phyloP scores from a whole-genome alignment of 2,329 filamentous ascomycete species.

The Didymella glomerata region DNA sequence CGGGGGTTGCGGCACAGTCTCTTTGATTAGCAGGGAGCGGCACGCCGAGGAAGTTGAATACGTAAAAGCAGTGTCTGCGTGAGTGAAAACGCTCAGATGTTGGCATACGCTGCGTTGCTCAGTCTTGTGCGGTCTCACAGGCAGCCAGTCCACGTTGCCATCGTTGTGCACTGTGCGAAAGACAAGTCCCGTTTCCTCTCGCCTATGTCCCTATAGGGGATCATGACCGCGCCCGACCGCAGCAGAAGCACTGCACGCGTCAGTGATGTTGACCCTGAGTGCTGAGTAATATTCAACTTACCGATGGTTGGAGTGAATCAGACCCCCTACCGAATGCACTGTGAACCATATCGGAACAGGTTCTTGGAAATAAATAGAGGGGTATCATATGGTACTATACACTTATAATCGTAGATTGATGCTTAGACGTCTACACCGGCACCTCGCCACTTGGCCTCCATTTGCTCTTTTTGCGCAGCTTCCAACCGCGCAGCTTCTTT shows the following conservation, averaged over 20 bases:
- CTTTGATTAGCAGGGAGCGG: no score
- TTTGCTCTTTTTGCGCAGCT: conserved; percentile 9
- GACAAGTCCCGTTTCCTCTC: no score
- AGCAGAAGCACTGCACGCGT: background rate
- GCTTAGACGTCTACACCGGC: background rate
- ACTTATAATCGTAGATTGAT: background rate
- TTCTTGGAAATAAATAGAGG: background rate
- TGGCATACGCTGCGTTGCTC: background rate
- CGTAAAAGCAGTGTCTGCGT: background rate
- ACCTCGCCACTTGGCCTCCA: background rate
- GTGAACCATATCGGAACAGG: background rate
- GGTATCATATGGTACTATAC: conserved; percentile 10
- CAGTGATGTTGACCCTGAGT: background rate
- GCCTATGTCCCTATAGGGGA: background rate
- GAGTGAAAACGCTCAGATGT: background rate
- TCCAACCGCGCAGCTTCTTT: conserved; percentile 12
- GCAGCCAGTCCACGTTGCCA: no score
- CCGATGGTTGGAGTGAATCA: background rate
- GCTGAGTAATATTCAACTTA: background rate
- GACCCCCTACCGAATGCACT: background rate
- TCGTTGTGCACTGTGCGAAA: background rate
- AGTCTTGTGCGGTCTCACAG: background rate
- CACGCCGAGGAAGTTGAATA: no score
- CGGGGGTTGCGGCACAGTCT: no score
- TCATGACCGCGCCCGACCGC: background rate